Evolutionary conservation across 2,329 filamentous ascomycete species (phyloP).

Genomic region (Neospermospora avenae): DNA sequence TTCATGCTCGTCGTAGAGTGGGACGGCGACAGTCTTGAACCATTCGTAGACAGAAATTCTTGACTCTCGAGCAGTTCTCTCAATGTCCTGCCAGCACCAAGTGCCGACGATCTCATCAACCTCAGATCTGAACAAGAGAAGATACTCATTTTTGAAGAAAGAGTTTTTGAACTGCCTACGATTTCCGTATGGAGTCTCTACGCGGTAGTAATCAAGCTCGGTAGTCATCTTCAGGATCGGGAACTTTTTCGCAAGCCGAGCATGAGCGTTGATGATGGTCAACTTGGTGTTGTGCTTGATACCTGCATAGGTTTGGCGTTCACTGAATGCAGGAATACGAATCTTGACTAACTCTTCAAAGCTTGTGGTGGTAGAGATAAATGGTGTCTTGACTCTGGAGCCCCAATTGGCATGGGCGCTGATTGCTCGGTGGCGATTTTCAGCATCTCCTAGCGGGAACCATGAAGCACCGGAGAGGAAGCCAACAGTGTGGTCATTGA

Average conservation of each 20-base stretch:
- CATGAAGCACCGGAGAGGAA: not conserved
- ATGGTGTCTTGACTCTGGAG: not conserved
- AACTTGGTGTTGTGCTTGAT: not conserved
- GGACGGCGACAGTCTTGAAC: not conserved
- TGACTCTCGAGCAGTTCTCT: not conserved
- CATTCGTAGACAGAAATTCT: not conserved
- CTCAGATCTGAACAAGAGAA: not conserved
- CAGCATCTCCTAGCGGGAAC: not conserved
- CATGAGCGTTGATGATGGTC: not conserved
- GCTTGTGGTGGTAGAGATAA: not conserved
- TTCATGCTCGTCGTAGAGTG: constrained; percentile 1
- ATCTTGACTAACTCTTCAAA: not conserved
- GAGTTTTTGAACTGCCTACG: not conserved
- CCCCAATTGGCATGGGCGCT: not conserved
- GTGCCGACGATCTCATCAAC: not conserved
- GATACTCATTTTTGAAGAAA: not conserved
- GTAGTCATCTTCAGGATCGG: not conserved
- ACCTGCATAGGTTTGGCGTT: not conserved
- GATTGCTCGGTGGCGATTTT: not conserved
- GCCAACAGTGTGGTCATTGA: not conserved
- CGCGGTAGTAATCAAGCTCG: not conserved
- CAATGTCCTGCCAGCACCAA: not conserved
- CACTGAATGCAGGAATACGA: not conserved
- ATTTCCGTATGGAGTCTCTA: not conserved
- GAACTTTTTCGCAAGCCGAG: not conserved